Base-by-base conservation (phyloP, 129 eudicot species). In the Oenanthe sinensis region DNA sequence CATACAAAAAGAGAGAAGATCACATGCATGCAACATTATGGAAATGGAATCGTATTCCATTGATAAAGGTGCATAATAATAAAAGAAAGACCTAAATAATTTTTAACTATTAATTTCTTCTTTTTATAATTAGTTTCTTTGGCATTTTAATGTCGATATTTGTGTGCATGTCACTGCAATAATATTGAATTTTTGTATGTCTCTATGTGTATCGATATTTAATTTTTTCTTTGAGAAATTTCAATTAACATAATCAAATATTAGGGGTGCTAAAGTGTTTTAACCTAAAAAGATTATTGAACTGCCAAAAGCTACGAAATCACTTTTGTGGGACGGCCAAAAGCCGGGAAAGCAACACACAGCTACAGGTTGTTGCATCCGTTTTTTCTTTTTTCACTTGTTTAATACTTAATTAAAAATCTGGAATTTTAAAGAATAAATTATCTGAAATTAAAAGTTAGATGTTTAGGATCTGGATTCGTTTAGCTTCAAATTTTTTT, bases 41-140 rank as follows among this genome's bases (percentile, higher is more conserved):
- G 49, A 71, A 42, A 40, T 71, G 75, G 75, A 71, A 71, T 71
- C 75, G 17, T 67, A 30, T 67, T 67, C 72, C 72, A 67, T 33
- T 10, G 2, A 30, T 13, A 67, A 67, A 67, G 72, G 0, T 67
- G 71, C 20, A 4, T 28, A 60, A 15, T 9, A n/a, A 24, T 24
- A 9, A 9, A 24, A 60, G 33, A 60, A 60, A n/a, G 3, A 54
- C 8, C 1, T n/a, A 60, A 9, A 24, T 60, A 60, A 17, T 50
- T 50, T 50, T 22, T 6, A 50, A 50, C 28, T 60, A 6, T 12
- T 8, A 17, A 17, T 0, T 6, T 52, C 9, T 52, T 22, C 5
- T 6, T 50, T 50, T 17, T 49, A 49, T 47, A 39, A 39, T 39
- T 39, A 39, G 42, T 39, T 3, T 39, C 5, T 39, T 3, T 39